A percentile compares a stretch with the other conserved stretches of the same genome.
phyloP scores from a whole-genome alignment of 208 protist genomes.

The Leishmania lainsoni region DNA sequence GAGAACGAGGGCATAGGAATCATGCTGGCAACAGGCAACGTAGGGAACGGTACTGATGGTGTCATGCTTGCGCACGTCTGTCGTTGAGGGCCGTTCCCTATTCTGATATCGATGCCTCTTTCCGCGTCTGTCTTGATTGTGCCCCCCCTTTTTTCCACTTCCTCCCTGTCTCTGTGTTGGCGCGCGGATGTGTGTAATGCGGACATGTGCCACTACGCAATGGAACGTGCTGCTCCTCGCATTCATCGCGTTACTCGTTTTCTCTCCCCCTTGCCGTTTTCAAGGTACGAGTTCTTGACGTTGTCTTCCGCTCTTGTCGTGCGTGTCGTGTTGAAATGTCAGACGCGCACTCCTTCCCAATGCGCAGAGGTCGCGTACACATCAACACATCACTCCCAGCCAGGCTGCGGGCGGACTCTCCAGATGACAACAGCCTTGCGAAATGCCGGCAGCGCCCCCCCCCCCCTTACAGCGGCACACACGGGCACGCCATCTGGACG shows the following conservation, averaged over 20 bases:
- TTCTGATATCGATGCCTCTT: neutral
- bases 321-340: neutral
- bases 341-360: neutral
- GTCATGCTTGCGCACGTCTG: neutral
- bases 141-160: neutral
- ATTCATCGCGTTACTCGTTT: neutral
- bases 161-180: neutral
- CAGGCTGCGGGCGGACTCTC: neutral
- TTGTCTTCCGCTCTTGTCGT: neutral
- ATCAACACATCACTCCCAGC: neutral
- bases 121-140: neutral
- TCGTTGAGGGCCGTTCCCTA: too few relatives aligned
- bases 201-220: neutral
- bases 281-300: neutral
- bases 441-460: neutral
- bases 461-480: too few relatives aligned
- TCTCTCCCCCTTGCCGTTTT: neutral
- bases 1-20: neutral
- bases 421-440: too few relatives aligned
- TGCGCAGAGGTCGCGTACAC: neutral
- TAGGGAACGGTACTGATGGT: neutral
- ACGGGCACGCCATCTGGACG: too few relatives aligned
- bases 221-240: neutral
- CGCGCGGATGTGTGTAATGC: neutral
- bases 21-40: neutral